Base-by-base conservation (phyloP, 1,284 basidiomycete species). In the Exsudoporus floridanus region DNA sequence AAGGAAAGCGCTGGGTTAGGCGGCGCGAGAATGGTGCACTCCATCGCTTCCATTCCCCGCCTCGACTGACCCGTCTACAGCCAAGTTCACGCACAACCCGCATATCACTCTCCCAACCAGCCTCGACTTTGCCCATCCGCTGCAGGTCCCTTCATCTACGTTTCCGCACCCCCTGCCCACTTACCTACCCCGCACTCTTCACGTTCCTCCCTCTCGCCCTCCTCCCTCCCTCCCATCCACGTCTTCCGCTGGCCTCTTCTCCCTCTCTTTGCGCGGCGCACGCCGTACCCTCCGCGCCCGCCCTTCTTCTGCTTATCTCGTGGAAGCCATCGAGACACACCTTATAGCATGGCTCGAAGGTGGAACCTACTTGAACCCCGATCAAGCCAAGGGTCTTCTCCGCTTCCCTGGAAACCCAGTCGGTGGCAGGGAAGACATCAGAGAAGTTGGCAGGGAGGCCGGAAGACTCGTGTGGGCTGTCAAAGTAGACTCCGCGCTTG, bases 151-250 rank as follows among this genome's bases (percentile, higher is more conserved):
- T 0, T 72, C 71, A 3, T 43, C 82, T 12, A 91, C 89, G 0
- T 92, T 91, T 63, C 89, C 89, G 2, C 78, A 81, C 55, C 89
- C 90, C 0, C 74, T 91, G 0, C 89, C 90, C 1, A 47, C 77
- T 5, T 89, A 81, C 63, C 77, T 92, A 8, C 76, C 82, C 7
- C 83, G 89, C 37, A 82, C 74, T 54, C 70, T 76, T 12, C 73
- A 77, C 50, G 62, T 86, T 0, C 82, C 87, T 0, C 61, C 79
- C 3, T 54, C 73, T 1, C 51, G 60, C 13, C 70, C 73, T 2
- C 75, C 80, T 0, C 52, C 64, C 3, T 63, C 73, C 12, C 77
- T 86, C 60, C 76, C 79, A 0, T 64, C 61, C 30, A 82, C 83
- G 19, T 81, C 87, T 30, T 81, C 82, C 63, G 85, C 86, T 1